A percentile compares a stretch with the other conserved stretches of the same genome.
These are phyloP conservation scores for Xanthoconium stramineum DNA, from an alignment of 768 basidiomycete genomes.

Conservation along the genomic window DNA sequence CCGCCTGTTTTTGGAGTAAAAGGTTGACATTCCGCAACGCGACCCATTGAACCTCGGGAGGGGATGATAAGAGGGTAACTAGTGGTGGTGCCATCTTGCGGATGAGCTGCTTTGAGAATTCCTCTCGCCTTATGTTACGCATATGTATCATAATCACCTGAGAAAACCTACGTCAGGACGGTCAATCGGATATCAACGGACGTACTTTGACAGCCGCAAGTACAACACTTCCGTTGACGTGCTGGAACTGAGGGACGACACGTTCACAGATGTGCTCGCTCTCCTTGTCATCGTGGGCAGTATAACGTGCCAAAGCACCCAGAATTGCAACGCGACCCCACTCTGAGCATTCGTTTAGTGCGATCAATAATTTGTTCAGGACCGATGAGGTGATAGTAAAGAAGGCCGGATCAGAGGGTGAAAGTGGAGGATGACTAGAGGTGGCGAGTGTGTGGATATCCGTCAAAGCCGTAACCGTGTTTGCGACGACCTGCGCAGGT, in stretches of 20 bases:
- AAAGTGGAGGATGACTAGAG: conserved; percentile 46
- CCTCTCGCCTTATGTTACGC: conserved; percentile 75
- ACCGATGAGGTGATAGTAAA: conserved; percentile 83
- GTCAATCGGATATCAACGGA: neutral
- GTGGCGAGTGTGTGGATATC: conserved; percentile 83
- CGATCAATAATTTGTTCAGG: conserved; percentile 87
- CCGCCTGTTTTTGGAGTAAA: conserved; percentile 88
- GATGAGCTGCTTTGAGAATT: conserved; percentile 78
- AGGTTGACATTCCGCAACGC: conserved; percentile 96
- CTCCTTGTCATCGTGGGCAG: conserved; percentile 84
- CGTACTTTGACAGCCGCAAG: conserved; percentile 91
- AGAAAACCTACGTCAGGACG: neutral
- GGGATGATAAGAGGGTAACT: conserved; percentile 93
- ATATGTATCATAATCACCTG: conserved; percentile 99
- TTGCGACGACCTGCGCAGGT: conserved; percentile 83
- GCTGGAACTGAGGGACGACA: conserved; percentile 97
- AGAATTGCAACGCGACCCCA: conserved; percentile 97
- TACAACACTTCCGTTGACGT: conserved; percentile 93
- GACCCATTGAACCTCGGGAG: conserved; percentile 98
- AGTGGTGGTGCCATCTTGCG: conserved; percentile 97
- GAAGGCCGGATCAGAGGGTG: conserved; percentile 57
- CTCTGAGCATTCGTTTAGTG: conserved; percentile 96
- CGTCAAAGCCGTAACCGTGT: conserved; percentile 88
- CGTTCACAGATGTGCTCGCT: conserved; percentile 99
- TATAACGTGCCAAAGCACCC: conserved; percentile 81